These are phyloP conservation scores for Conidiobolus incongruus DNA, from an alignment of 371 early-diverging fungal species.

Conservation along the genomic window DNA sequence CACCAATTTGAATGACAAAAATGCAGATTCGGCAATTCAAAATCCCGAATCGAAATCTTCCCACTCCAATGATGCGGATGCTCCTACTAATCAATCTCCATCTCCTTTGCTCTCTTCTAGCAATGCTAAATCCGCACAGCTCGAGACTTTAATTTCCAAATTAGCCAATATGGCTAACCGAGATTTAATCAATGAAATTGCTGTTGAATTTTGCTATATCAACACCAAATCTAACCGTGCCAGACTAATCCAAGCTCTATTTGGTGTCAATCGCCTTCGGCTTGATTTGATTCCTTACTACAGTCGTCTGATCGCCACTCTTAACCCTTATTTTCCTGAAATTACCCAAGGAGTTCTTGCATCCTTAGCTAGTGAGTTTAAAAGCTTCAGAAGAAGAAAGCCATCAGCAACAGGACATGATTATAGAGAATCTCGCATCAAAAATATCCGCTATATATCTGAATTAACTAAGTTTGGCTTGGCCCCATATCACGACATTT, in stretches of 20 bases:
- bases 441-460: conserved; percentile 66
- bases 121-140: conserved; percentile 22
- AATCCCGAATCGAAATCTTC: conserved; percentile 11
- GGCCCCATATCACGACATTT: conserved; percentile 50
- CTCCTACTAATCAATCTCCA: conserved; percentile 12
- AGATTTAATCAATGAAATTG: conserved; percentile 66
- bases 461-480: conserved; percentile 85
- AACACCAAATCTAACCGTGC: conserved; percentile 64
- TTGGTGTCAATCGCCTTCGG: conserved; percentile 57
- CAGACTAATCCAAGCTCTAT: conserved; percentile 40
- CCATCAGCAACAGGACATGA: conserved; percentile 15
- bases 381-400: conserved; percentile 34
- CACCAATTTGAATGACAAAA: conserved; percentile 3
- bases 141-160: conserved; percentile 42
- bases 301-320: conserved; percentile 65
- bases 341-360: conserved; percentile 47
- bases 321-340: conserved; percentile 68
- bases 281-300: conserved; percentile 79
- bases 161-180: conserved; percentile 62
- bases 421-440: conserved; percentile 45
- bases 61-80: conserved; percentile 14
- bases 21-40: conserved; percentile 6
- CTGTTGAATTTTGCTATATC: conserved; percentile 80
- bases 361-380: conserved; percentile 42
- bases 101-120: conserved; percentile 1